These are phyloP conservation scores for Haplographium delicatum DNA, from an alignment of 495 filamentous ascomycete genomes.

Conservation along the genomic window DNA sequence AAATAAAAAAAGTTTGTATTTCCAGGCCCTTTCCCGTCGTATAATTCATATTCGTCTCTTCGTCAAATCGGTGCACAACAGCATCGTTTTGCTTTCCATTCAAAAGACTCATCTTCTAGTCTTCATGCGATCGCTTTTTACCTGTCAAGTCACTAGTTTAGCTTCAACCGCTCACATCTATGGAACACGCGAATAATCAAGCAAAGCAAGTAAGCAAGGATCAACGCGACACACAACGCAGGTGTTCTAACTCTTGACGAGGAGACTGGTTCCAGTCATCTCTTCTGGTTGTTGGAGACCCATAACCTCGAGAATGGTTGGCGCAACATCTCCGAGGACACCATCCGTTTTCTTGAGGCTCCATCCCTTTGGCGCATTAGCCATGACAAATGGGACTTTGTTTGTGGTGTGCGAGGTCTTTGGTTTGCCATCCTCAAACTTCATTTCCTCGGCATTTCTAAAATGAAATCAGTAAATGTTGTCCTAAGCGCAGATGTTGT, in stretches of 20 bases:
- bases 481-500: not conserved
- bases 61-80: not conserved
- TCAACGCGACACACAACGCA: not conserved
- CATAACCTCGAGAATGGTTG: conserved; percentile 86
- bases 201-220: not conserved
- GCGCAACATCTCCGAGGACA: conserved; percentile 93
- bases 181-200: not conserved
- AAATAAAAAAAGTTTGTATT: too few relatives aligned
- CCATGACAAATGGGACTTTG: conserved; percentile 96
- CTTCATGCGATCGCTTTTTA: conserved; percentile 23
- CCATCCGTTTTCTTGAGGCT: conserved; percentile 78
- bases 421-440: conserved; percentile 87
- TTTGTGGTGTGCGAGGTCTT: conserved; percentile 98
- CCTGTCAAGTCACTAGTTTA: conserved; percentile 13
- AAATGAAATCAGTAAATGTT: not conserved
- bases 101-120: not conserved
- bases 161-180: not conserved
- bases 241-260: conserved; percentile 60
- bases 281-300: conserved; percentile 82
- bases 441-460: conserved; percentile 97
- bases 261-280: conserved; percentile 81
- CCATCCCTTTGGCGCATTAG: conserved; percentile 88
- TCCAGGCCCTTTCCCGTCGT: too few relatives aligned
- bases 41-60: too few relatives aligned
- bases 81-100: not conserved